Conservation (phyloP, 2,329 filamentous ascomycete species). For the Neopestalotiopsis sp. region DNA sequence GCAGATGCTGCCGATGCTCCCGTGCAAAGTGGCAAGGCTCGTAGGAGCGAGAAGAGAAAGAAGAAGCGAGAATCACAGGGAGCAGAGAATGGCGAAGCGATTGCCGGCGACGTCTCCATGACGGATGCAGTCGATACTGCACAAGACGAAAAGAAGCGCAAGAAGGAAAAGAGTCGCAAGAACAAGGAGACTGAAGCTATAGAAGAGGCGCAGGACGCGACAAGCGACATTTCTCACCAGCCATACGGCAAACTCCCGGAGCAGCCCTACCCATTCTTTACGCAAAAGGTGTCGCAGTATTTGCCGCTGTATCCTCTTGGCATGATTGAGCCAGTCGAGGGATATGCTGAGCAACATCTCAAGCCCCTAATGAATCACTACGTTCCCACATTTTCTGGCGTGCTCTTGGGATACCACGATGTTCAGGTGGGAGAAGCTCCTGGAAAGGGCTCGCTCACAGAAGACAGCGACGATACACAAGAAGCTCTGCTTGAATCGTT, state of each 20-base stretch:
- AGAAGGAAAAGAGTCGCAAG: conserved; percentile 32
- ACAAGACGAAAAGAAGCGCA: conserved; percentile 22
- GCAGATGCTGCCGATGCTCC: conserved; percentile 8
- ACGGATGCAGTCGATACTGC: conserved; percentile 21
- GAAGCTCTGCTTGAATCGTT: conserved; percentile 56
- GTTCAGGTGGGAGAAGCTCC: conserved; percentile 67
- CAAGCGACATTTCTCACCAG: conserved; percentile 39
- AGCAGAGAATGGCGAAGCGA: conserved; percentile 19
- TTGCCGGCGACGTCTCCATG: conserved; percentile 5
- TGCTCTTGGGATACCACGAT: conserved; percentile 77
- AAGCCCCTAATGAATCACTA: conserved; percentile 78
- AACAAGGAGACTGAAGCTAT: conserved; percentile 23
- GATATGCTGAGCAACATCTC: conserved; percentile 75
- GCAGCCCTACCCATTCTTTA: conserved; percentile 72
- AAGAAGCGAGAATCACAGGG: conserved; percentile 32
- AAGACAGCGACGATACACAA: conserved; percentile 49
- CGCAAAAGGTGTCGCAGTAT: conserved; percentile 81
- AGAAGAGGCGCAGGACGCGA: conserved; percentile 27
- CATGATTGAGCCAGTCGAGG: conserved; percentile 72
- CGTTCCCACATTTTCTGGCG: conserved; percentile 72
- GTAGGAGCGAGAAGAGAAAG: conserved; percentile 48
- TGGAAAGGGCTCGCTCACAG: conserved; percentile 51
- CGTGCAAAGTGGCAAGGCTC: conserved; percentile 43
- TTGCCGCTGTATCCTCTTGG: conserved; percentile 75
- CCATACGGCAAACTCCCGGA: conserved; percentile 42